A percentile compares a stretch with the other conserved stretches of the same genome.
Conservation (phyloP, 2,329 filamentous ascomycete species). For the Salinomyces thailandicus region DNA sequence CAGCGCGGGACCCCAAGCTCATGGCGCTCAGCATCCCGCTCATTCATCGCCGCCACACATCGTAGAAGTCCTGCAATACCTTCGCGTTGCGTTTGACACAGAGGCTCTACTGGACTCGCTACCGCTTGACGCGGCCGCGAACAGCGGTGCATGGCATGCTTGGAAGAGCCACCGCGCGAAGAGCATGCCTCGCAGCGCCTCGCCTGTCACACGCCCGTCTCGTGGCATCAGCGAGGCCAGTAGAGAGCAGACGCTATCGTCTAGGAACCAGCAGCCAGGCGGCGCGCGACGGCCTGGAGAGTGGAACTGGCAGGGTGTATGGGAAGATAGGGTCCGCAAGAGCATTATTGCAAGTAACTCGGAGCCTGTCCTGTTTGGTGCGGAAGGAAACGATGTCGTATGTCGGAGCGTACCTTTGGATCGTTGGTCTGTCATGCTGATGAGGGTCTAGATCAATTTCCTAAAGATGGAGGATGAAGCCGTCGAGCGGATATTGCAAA, state of each 20-base stretch:
- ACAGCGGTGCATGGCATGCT: conserved; percentile 86
- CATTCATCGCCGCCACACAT: conserved; percentile 26
- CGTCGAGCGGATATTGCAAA: too few species aligned
- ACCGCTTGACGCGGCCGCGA: conserved; percentile 71
- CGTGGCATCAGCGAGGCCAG: conserved; percentile 7
- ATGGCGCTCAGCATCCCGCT: too few species aligned
- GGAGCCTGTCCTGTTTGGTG: conserved; percentile 68
- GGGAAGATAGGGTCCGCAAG: conserved; percentile 78
- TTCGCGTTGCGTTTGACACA: conserved; percentile 71
- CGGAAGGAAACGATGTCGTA: conserved; percentile 61
- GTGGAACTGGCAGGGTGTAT: conserved; percentile 98
- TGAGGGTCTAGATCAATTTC: conserved; percentile 21
- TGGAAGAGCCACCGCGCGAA: conserved; percentile 65
- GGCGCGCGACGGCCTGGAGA: conserved; percentile 58
- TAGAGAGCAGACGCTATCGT: conserved; percentile 13
- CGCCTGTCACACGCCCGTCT: conserved; percentile 5
- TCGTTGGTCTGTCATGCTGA: neutral
- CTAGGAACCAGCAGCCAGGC: conserved; percentile 26
- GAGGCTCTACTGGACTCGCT: conserved; percentile 66
- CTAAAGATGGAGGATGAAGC: conserved; percentile 18
- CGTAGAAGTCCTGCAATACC: conserved; percentile 62
- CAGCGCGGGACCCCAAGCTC: too few species aligned
- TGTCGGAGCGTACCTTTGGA: neutral
- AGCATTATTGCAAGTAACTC: conserved; percentile 67
- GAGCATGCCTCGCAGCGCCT: neutral